A percentile compares a stretch with the other conserved stretches of the same genome.
These are phyloP conservation scores for Furcasterigmium sp. DNA, from an alignment of 2,329 filamentous ascomycete genomes.

Conservation along the genomic window DNA sequence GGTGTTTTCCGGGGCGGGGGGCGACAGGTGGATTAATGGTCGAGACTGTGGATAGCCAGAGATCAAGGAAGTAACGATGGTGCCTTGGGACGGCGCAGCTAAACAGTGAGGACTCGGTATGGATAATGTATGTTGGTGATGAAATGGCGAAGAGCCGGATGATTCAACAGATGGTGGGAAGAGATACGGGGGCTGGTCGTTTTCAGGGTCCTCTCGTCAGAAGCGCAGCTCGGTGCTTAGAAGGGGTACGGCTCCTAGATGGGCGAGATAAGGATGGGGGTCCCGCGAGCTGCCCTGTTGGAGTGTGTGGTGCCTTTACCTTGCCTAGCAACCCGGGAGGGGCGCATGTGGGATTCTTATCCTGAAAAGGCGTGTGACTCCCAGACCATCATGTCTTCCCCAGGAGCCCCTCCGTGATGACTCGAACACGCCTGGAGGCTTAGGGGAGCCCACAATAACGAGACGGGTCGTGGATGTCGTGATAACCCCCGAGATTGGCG, in stretches of 20 bases:
- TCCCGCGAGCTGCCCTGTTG: not conserved
- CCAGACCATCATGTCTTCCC: no score
- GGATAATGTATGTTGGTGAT: not conserved
- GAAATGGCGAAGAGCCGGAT: not conserved
- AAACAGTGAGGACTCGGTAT: not conserved
- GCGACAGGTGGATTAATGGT: no score
- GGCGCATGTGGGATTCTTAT: no score
- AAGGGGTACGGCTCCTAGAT: not conserved
- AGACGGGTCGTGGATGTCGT: slow-evolving; percentile 1
- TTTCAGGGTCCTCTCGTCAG: not conserved
- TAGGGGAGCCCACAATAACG: not conserved
- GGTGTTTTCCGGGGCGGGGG: no score
- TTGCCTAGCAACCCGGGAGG: no score
- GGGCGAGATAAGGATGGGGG: not conserved
- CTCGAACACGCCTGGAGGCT: no score
- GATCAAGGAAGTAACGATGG: no score
- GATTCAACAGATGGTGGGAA: not conserved
- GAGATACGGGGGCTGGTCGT: not conserved
- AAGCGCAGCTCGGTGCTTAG: not conserved
- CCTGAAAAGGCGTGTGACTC: no score
- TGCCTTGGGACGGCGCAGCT: no score
- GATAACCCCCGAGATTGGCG: slow-evolving; percentile 2
- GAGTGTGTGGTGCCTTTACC: no score
- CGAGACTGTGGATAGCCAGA: no score
- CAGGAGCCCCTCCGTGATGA: no score